Evolutionary conservation across 2,329 filamentous ascomycete species (phyloP).

Genomic region (Scopulariopsis brevicaulis): DNA sequence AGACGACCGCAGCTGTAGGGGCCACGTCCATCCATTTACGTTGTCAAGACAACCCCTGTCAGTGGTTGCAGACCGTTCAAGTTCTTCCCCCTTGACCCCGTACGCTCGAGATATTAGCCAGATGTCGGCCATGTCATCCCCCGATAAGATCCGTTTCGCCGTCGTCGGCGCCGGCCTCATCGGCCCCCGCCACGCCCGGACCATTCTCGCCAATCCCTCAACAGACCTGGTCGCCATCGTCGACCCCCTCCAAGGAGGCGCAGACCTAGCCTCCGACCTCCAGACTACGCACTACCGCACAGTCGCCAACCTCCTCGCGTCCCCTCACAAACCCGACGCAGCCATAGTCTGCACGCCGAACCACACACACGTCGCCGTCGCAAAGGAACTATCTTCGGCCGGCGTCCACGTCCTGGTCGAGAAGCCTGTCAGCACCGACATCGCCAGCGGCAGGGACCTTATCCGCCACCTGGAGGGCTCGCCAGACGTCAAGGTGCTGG

Average conservation of each 20-base stretch:
- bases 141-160: no score
- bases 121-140: no score
- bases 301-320: conserved; percentile 28
- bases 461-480: conserved; percentile 14
- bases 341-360: conserved; percentile 51
- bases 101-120: no score
- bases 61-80: no score
- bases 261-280: conserved; percentile 11
- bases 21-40: no score
- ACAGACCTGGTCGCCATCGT: conserved; percentile 17
- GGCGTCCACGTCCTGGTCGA: conserved; percentile 44
- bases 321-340: conserved; percentile 29
- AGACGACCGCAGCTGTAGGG: no score
- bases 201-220: conserved; percentile 11
- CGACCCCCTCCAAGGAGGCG: conserved; percentile 13
- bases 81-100: no score
- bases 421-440: conserved; percentile 38
- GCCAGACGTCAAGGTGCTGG: conserved; percentile 32
- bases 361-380: conserved; percentile 39
- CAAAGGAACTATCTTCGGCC: conserved; percentile 31
- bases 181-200: conserved; percentile 17
- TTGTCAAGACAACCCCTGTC: no score
- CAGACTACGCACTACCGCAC: conserved; percentile 14
- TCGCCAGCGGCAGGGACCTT: conserved; percentile 20
- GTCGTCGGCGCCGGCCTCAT: conserved; percentile 19